These are phyloP conservation scores for Cercospora beticola DNA, from an alignment of 2,329 filamentous ascomycete genomes.

Conservation along the genomic window DNA sequence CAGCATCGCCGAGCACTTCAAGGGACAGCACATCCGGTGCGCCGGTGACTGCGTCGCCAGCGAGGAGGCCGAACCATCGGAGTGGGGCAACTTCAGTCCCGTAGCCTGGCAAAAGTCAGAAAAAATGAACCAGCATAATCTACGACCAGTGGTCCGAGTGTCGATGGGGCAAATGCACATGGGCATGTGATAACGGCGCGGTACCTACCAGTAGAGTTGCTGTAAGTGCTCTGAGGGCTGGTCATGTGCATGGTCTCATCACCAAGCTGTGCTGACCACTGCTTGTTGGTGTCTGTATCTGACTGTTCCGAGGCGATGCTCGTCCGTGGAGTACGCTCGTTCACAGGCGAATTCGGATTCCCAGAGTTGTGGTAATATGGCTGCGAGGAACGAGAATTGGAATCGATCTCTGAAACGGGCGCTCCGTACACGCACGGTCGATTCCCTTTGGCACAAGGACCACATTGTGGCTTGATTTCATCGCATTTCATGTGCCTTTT, in stretches of 20 bases:
- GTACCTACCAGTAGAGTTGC: slow-evolving; percentile 27
- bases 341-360: not conserved
- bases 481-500: slow-evolving; percentile 54
- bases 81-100: slow-evolving; percentile 46
- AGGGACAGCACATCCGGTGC: slow-evolving; percentile 26
- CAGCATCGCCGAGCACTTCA: slow-evolving; percentile 29
- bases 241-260: slow-evolving; percentile 25
- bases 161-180: not conserved
- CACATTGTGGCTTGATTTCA: slow-evolving; percentile 48
- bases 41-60: slow-evolving; percentile 44
- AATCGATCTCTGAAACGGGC: not conserved
- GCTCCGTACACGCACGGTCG: slow-evolving; percentile 45
- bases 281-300: slow-evolving; percentile 6
- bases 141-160: not conserved
- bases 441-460: slow-evolving; percentile 46
- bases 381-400: not conserved
- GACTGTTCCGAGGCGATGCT: slow-evolving; percentile 6
- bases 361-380: slow-evolving; percentile 1
- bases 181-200: not conserved
- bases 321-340: not conserved
- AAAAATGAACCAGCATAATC: not conserved
- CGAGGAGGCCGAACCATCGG: slow-evolving; percentile 52
- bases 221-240: slow-evolving; percentile 33
- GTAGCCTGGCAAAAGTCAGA: slow-evolving; percentile 19
- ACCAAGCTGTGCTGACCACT: slow-evolving; percentile 20